Evolutionary conservation across 2,329 filamentous ascomycete genomes (phyloP).

Genomic region (Aspergillus ustus): DNA sequence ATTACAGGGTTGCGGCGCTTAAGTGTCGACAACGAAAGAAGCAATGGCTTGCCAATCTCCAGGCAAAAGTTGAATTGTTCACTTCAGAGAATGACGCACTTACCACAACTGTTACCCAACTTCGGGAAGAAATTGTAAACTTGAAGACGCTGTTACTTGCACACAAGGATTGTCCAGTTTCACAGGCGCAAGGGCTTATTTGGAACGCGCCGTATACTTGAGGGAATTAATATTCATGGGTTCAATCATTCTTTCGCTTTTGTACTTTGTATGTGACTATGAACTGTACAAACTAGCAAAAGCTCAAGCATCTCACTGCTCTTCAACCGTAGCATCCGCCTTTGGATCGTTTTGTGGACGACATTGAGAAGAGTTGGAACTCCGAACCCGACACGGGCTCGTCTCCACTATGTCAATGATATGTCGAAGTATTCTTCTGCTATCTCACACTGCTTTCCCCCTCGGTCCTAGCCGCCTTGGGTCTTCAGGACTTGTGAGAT

Average conservation of each 20-base stretch:
- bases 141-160: slow-evolving; percentile 90
- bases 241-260: slow-evolving; percentile 1
- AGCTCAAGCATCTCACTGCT: background rate
- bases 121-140: slow-evolving; percentile 92
- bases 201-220: slow-evolving; percentile 20
- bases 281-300: slow-evolving; percentile 15
- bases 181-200: slow-evolving; percentile 76
- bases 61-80: slow-evolving; percentile 92
- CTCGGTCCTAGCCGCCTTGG: too few species aligned
- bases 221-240: slow-evolving; percentile 12
- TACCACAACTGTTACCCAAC: slow-evolving; percentile 77
- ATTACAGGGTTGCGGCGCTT: slow-evolving; percentile 82
- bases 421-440: background rate
- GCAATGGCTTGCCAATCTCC: slow-evolving; percentile 95
- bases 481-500: background rate
- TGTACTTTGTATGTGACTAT: slow-evolving; percentile 3
- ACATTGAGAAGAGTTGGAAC: background rate
- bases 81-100: slow-evolving; percentile 89
- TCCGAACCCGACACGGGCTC: background rate
- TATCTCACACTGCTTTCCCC: background rate
- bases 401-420: background rate
- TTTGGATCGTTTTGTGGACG: background rate
- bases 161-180: slow-evolving; percentile 95
- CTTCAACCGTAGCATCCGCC: background rate
- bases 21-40: slow-evolving; percentile 99